Conservation (phyloP, 352 stramenopile species). For the Phytophthora ramorum region DNA sequence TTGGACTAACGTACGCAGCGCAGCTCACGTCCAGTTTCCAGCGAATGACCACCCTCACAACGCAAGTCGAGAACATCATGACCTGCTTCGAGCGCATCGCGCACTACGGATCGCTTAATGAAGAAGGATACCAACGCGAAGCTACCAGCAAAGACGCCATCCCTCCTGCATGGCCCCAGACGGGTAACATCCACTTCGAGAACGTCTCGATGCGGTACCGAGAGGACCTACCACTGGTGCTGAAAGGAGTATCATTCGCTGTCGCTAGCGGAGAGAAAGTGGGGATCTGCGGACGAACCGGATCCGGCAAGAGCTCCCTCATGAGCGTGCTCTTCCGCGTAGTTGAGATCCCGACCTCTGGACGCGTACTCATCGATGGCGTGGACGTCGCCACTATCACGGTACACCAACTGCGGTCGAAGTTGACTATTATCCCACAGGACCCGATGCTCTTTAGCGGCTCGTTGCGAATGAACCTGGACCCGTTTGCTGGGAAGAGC, state of each 20-base stretch:
- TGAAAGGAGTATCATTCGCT: constrained; percentile 39
- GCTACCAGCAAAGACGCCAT: constrained; percentile 13
- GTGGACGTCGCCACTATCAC: constrained; percentile 66
- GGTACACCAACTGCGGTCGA: constrained; percentile 37
- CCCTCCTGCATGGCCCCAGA: constrained; percentile 41
- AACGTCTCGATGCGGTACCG: constrained; percentile 60
- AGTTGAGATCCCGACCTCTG: constrained; percentile 41
- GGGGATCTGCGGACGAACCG: constrained; percentile 57
- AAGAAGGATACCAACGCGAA: constrained; percentile 40
- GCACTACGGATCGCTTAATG: constrained; percentile 44
- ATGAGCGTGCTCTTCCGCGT: constrained; percentile 58
- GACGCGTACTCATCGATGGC: constrained; percentile 86
- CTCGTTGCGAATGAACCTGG: constrained; percentile 90
- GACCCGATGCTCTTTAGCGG: constrained; percentile 93
- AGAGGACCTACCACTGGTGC: constrained; percentile 49
- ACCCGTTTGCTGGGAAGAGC: constrained; percentile 81
- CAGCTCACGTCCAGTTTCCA: constrained; percentile 57
- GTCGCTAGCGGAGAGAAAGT: constrained; percentile 89
- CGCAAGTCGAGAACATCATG: constrained; percentile 63
- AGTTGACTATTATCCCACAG: constrained; percentile 78
- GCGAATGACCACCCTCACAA: constrained; percentile 33
- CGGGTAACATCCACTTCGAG: constrained; percentile 47
- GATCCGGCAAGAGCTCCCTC: constrained; percentile 53
- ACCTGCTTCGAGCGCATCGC: constrained; percentile 52
- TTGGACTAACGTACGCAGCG: constrained; percentile 45